phyloP scores from a whole-genome alignment of 495 filamentous ascomycete species.

The Apiosordaria backusii region DNA sequence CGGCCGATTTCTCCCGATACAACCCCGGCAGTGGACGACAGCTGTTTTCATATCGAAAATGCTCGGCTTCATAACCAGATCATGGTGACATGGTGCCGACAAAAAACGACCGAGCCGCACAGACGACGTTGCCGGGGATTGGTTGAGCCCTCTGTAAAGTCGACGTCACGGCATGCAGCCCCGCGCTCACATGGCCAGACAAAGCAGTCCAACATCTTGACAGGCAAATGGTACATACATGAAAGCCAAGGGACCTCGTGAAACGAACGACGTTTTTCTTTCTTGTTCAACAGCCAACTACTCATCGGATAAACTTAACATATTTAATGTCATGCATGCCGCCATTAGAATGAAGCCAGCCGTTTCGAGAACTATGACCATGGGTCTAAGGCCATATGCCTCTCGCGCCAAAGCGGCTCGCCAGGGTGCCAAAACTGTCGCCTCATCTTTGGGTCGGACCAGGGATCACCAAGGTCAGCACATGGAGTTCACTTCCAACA shows the following conservation, averaged over 20 bases:
- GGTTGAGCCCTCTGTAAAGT: neutral
- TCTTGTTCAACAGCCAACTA: neutral
- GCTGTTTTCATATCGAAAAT: neutral
- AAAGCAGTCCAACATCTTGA: neutral
- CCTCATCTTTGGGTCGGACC: neutral
- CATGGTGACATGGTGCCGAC: neutral
- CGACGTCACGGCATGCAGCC: neutral
- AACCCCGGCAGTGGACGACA: neutral
- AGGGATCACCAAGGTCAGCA: neutral
- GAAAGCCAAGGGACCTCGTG: neutral
- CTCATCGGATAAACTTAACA: neutral
- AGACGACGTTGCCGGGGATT: neutral
- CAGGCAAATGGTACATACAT: neutral
- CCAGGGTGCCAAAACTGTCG: neutral
- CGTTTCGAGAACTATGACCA: neutral
- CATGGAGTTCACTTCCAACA: conserved; percentile 11
- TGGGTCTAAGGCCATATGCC: neutral
- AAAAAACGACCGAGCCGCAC: neutral
- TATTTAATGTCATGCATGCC: neutral
- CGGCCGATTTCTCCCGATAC: neutral
- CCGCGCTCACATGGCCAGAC: neutral
- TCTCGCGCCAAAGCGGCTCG: neutral
- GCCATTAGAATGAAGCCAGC: neutral
- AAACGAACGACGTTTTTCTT: neutral
- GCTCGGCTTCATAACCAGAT: neutral